Percentiles rank a stretch among this genome's conserved stretches.
These are phyloP conservation scores for Suhomyces maxii DNA, from an alignment of 1,139 yeast species.

Conservation along the genomic window DNA sequence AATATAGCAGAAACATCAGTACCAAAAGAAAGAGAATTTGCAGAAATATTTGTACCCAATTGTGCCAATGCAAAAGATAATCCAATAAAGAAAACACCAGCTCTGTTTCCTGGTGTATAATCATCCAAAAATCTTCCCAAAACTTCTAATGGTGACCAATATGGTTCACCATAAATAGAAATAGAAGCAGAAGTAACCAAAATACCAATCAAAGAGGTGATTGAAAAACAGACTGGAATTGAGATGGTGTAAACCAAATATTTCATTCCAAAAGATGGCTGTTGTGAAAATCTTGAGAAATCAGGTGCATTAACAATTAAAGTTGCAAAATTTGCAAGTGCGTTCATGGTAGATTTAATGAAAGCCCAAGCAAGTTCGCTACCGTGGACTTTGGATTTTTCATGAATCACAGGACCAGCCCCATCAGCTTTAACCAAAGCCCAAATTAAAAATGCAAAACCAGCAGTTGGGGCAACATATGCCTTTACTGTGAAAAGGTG, in stretches of 20 bases:
- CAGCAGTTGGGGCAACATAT: conserved; percentile 74
- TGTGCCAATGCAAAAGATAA: conserved; percentile 82
- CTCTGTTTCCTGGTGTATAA: conserved; percentile 64
- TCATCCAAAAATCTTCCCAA: conserved; percentile 63
- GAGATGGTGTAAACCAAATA: conserved; percentile 53
- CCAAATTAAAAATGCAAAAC: conserved; percentile 79
- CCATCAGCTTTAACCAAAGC: conserved; percentile 74
- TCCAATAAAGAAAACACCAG: conserved; percentile 82
- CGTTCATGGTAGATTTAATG: conserved; percentile 73
- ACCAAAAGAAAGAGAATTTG: conserved; percentile 87
- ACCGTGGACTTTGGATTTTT: conserved; percentile 51
- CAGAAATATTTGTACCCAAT: conserved; percentile 88
- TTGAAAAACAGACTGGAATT: conserved; percentile 74
- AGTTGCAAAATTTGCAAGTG: conserved; percentile 84
- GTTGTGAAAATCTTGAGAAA: conserved; percentile 77
- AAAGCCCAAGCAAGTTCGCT: conserved; percentile 79
- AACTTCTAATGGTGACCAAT: conserved; percentile 87
- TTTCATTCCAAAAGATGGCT: conserved; percentile 42
- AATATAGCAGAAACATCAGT: conserved; percentile 85
- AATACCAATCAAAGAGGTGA: conserved; percentile 84
- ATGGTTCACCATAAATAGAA: conserved; percentile 63
- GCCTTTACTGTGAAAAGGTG: conserved; percentile 83
- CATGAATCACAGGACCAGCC: conserved; percentile 65
- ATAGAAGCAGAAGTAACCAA: conserved; percentile 82
- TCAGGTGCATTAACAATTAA: conserved; percentile 87